Base-by-base conservation (phyloP, 2,329 filamentous ascomycete genomes). In the Colletotrichum kahawae region DNA sequence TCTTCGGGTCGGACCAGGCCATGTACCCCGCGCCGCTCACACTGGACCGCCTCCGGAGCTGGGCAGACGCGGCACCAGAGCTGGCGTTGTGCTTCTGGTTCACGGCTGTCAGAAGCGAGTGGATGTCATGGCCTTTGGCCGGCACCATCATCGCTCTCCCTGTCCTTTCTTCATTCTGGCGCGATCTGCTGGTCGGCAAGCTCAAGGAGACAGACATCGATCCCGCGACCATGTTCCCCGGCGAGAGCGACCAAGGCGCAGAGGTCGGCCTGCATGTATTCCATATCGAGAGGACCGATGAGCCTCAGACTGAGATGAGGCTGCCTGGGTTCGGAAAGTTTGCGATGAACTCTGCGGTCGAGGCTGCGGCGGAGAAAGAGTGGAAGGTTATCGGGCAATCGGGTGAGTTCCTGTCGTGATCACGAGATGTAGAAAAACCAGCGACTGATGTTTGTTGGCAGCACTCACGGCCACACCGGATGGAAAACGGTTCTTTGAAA, bases 11-110 rank as follows among this genome's bases (percentile, higher is more conserved):
- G 3, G 82, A 83, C 68, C 81, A 83, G 68, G 78, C 76, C 10
- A 82, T 84, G 77, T 84, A 84, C 71, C 83, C 83, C 8, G 82
- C 81, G 7, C 78, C 82, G n/a, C 77, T 84, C 43, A 77, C 80
- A 12, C 80, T 80, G 66, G 64, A 76, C 2, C 80, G 80, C 16
- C 79, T 84, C 21, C 62, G 77, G 24, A 75, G 77, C 38, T 84
- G 83, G 83, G 79, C 79, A 8, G 57, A 59, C 2, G 77, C 78
- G 1, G 79, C 78, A 21, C 80, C 82, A 1, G 79, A 81, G 9
- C 65, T 83, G n/a, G 81, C 79, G 0, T 56, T 79, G 12, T 79
- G 77, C 63, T 83, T 82, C 56, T 67, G 67, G 43, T 57, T 67
- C 4, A 33, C 65, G 4, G 48, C 24, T 16, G 66, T 67, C 5